Evolutionary conservation across 306 rosid species (phyloP).

Genomic region (Pyrus communis): DNA sequence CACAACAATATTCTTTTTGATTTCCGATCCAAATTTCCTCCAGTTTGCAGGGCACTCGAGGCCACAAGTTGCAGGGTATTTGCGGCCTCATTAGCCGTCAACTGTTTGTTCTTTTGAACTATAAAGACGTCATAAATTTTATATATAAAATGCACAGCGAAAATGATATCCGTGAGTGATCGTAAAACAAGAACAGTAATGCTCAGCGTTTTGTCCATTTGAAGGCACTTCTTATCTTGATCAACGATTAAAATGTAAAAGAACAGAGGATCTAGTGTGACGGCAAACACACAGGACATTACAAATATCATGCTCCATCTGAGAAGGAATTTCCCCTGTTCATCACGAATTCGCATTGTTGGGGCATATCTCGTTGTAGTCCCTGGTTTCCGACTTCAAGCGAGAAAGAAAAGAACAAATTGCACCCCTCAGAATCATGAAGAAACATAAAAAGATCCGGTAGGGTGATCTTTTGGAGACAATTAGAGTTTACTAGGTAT

Average conservation of each 20-base stretch:
- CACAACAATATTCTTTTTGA: background rate
- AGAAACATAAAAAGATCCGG: background rate
- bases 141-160: background rate
- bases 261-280: conserved; percentile 25
- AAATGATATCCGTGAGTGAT: conserved; percentile 15
- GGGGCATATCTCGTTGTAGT: no score
- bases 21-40: no score
- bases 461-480: no score
- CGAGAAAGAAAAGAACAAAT: background rate
- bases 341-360: background rate
- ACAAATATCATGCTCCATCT: conserved; percentile 15
- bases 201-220: conserved; percentile 13
- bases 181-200: conserved; percentile 4
- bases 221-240: conserved; percentile 11
- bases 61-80: no score
- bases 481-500: no score
- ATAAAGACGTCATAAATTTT: no score
- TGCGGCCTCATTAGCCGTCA: no score
- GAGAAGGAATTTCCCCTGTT: background rate
- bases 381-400: background rate
- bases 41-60: no score
- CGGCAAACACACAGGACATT: conserved; percentile 21
- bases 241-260: conserved; percentile 19
- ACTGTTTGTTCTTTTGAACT: no score
- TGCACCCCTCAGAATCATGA: background rate